phyloP scores from a whole-genome alignment of 164 flowering plant genomes.

The Stephania cephalantha region DNA sequence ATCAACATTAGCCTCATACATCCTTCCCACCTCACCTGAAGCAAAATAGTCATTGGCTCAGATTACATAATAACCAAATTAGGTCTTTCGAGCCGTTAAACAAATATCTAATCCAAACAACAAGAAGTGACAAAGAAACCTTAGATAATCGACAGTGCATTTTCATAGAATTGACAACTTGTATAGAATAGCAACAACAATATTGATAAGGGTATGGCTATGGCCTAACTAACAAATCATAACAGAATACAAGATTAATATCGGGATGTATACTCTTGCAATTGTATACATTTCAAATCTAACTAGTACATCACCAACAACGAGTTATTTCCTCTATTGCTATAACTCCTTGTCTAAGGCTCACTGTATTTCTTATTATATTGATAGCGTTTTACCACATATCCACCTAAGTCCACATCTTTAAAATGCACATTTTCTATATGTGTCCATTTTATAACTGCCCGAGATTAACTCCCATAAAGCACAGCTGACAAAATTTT shows the following conservation, averaged over 20 bases:
- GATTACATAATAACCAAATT: not conserved
- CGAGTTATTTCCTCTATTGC: no score
- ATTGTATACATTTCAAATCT: not conserved
- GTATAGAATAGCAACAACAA: not conserved
- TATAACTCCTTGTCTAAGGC: no score
- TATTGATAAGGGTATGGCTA: not conserved
- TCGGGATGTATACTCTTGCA: not conserved
- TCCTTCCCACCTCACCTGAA: slow-evolving; percentile 89
- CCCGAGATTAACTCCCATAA: no score
- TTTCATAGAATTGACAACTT: not conserved
- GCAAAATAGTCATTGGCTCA: slow-evolving; percentile 7
- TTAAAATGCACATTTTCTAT: no score
- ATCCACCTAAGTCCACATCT: no score
- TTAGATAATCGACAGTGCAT: not conserved
- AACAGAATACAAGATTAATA: not conserved
- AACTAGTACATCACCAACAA: not conserved
- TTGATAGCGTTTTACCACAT: no score
- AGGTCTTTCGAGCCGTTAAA: not conserved
- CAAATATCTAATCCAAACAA: not conserved
- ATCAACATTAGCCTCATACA: slow-evolving; percentile 98
- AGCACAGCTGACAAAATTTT: no score
- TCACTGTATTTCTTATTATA: no score
- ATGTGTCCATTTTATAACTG: no score
- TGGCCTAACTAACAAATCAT: not conserved
- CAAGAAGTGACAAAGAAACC: not conserved